Evolutionary conservation across 1,139 yeast species (phyloP).

Genomic region (Blastobotrys elegans): DNA sequence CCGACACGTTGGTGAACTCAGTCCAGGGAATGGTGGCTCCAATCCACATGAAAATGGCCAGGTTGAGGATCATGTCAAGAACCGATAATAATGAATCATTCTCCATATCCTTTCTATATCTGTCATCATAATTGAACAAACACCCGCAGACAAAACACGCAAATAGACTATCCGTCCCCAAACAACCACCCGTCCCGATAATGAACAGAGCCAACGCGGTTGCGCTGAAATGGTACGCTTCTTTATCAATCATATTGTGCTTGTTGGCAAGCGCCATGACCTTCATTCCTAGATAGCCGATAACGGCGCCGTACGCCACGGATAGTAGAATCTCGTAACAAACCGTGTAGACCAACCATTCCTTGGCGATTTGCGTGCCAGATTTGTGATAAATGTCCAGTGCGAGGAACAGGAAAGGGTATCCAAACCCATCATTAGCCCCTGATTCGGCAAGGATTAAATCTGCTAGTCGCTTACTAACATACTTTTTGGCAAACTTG

Average conservation of each 20-base stretch:
- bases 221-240: constrained; percentile 64
- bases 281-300: constrained; percentile 33
- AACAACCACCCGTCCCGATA: constrained; percentile 40
- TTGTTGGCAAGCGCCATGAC: constrained; percentile 27
- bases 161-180: constrained; percentile 39
- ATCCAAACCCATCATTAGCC: constrained; percentile 41
- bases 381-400: constrained; percentile 30
- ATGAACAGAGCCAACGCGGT: constrained; percentile 69
- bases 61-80: constrained; percentile 34
- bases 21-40: constrained; percentile 39
- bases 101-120: constrained; percentile 31
- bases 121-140: constrained; percentile 33
- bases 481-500: constrained; percentile 37
- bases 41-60: constrained; percentile 35
- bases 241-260: constrained; percentile 39
- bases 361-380: constrained; percentile 31
- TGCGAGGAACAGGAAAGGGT: constrained; percentile 38
- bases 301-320: constrained; percentile 32
- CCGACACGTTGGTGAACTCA: constrained; percentile 25
- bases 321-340: constrained; percentile 36
- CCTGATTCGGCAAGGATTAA: constrained; percentile 40
- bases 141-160: constrained; percentile 38
- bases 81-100: constrained; percentile 33
- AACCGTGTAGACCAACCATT: constrained; percentile 37
- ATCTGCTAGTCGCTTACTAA: constrained; percentile 31